Base-by-base conservation (phyloP, 768 basidiomycete genomes). In the Boletus sp. region DNA sequence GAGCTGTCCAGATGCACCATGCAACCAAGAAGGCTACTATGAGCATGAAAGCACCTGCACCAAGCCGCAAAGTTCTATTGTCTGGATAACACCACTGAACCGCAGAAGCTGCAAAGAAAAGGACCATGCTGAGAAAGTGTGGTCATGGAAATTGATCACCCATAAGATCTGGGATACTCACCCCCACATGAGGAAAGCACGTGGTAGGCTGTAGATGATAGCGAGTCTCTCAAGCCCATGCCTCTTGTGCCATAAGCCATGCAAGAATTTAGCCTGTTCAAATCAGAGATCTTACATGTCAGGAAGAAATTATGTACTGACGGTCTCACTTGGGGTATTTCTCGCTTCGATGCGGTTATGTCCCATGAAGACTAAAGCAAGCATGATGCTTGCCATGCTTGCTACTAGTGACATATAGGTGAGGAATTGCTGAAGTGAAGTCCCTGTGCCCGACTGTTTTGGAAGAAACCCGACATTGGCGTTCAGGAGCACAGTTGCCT, bases 151-250 rank as follows among this genome's bases (percentile, higher is more conserved):
- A 47, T 4, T 5, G 17, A 14, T 41, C 18, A 6, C 18, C 10
- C 20, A 28, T 7, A 15, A 42, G 1, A 42, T 18, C 11, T 33
- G 35, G 29, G 29, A 28, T 12, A 76, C 82, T 69, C 62, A 83
- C 84, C 77, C 78, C 83, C 83, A 85, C 73, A 85, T 77, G 41
- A 85, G 71, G n/a, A 84, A 68, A 3, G 81, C 79, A 51, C 81
- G 80, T 0, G 84, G 83, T 9, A 85, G 60, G 57, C 80, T 79
- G 56, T 82, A 83, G 52, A 82, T 60, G 17, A 84, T 71, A 12
- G 82, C 80, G 4, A 84, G 73, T 0, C 64, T 77, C 62, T 84
- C 81, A 2, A 82, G 67, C 1, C 83, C 80, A 37, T 76, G 69
- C 1, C 49, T 64, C 6, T 60, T 24, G 3, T 73, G 63, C 28